Evolutionary conservation across 1,284 basidiomycete genomes (phyloP), one percentile per base, ranked within the genome.

Genomic region (Porphyrellus sp.): DNA sequence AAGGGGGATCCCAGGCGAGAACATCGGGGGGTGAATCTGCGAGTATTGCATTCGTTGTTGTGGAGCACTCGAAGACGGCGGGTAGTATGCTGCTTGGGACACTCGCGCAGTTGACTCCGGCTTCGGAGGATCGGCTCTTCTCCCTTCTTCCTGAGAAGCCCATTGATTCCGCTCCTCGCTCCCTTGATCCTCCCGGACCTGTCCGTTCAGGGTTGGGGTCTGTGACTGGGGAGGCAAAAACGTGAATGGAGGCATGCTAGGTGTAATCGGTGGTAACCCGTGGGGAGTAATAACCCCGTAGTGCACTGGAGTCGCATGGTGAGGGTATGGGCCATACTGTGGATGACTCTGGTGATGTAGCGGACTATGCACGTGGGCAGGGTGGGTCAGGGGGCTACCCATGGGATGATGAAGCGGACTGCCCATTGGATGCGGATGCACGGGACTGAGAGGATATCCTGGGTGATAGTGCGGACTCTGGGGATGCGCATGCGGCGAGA

Each of bases 191-290:
- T 46, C 52, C 37, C 49, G 52, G 37, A 33, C 7, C 13, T 58
- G 34, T 30, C 54, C 63, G 23, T 57, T 69, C 57, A 60, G 65
- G 18, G 46, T 56, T 37, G 46, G 58, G 2, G 45, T 52, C 16
- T 45, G 63, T 20, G 21, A 40, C 16, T 52, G 60, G 38, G 81
- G 79, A 37, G 77, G 76, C 35, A 80, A 70, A 68, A 89, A 89
- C 21, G 78, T 81, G 70, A 89, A 90, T 11, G 84, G 78, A 7
- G 86, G 86, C 87, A 90, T 90, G 58, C 83, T 84, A 2, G 86
- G 86, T 24, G 87, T 90, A 49, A 90, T 86, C 2, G 86, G 85
- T 20, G 85, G 85, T 9, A 88, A 71, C 1, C 86, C 87, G 58
- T 82, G 82, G 25, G 85, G 83, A 12, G 85, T 88, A 61, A 81